A percentile compares a stretch with the other conserved stretches of the same genome.
Evolutionary conservation across 176 grass and related monocot species (phyloP).

Genomic region (Aegilops speltoides): DNA sequence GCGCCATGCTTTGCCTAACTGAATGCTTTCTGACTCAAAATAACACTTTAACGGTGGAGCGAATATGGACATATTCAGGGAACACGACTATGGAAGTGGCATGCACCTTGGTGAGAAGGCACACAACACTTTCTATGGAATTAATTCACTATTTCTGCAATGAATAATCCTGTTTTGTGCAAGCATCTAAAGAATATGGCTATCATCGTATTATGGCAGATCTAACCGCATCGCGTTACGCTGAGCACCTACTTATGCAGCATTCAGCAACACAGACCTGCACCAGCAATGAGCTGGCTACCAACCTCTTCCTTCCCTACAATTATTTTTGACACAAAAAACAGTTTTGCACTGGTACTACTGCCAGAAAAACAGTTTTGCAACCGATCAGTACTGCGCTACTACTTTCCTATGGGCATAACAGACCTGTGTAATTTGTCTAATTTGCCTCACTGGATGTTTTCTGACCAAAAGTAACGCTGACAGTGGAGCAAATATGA

Average conservation of each 20-base stretch:
- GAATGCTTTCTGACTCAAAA: neutral
- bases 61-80: neutral
- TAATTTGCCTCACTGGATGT: no score
- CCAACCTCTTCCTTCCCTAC: constrained; percentile 6
- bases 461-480: no score
- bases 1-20: neutral
- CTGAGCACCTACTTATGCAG: neutral
- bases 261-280: neutral
- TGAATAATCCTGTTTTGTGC: neutral
- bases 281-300: neutral
- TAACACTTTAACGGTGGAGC: neutral
- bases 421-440: no score
- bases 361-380: no score
- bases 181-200: no score
- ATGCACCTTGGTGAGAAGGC: neutral
- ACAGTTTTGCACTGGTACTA: neutral
- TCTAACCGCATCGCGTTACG: neutral
- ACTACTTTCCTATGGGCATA: no score
- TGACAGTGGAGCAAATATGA: no score
- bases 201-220: neutral
- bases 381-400: no score
- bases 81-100: no score
- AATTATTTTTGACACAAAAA: neutral
- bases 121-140: neutral
- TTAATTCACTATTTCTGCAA: neutral